Evolutionary conservation across 129 eudicot genomes (phyloP), one percentile per base, ranked within the genome.

Genomic region (Flaveria ramosissima): DNA sequence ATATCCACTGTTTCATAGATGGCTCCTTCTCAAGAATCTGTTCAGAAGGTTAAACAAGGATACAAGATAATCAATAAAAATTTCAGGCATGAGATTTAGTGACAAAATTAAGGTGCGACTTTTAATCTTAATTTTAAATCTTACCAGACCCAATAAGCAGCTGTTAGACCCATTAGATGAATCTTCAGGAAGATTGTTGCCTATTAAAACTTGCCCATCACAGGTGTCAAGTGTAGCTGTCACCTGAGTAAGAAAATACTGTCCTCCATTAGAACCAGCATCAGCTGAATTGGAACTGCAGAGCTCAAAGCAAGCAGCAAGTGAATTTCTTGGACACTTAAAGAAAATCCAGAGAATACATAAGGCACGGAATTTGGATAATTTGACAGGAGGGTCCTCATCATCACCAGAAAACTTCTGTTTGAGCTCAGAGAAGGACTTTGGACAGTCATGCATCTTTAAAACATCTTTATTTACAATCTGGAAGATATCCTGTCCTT

Each of bases 91-190:
- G 27, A 26, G 19, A 30, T 71, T 8, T 10, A 72, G 12, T 70
- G 66, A 72, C 66, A 36, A 72, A 53, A 36, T 8, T 7, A 32
- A 74, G 16, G 57, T 60, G 65, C 1, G 70, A n/a, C 15, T 57
- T 42, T 55, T 24, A 59, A 61, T 42, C 57, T 43, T 24, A 70
- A 15, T 4, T 47, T 30, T 14, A 46, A 47, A 70, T 77, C 82
- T 72, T 93, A 93, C 98, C 97, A 86, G 80, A 66, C 82, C 83
- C 78, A 95, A 73, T 74, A 95, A 84, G 90, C 97, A 89, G 52
- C 68, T 81, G 81, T 77, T 87, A 63, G 79, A 67, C 57, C 72
- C 77, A 72, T 62, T 71, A 51, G 84, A 69, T 67, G 81, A 47
- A 81, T 74, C 80, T 36, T 74, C 80, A 74, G 77, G 41, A 64